Conservation (phyloP, 257 asterid species). For the Solanum dulcamara region DNA sequence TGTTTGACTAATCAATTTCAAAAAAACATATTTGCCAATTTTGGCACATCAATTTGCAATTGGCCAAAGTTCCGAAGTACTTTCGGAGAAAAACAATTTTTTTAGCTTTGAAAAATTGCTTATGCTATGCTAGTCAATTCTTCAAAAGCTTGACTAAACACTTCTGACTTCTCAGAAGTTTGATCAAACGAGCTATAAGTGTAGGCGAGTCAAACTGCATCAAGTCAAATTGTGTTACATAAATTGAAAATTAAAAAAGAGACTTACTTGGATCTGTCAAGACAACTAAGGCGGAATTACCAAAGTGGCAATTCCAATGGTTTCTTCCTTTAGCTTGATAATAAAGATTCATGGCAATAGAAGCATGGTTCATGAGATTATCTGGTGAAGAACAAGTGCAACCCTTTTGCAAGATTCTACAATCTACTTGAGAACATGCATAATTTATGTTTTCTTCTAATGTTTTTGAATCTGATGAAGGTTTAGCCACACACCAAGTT, state of each 20-base stretch:
- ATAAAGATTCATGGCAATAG: constrained; percentile 57
- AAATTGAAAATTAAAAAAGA: not conserved
- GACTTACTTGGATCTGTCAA: constrained; percentile 46
- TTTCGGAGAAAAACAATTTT: too few species aligned
- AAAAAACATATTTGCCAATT: too few species aligned
- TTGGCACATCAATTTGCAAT: not conserved
- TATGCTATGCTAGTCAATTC: too few species aligned
- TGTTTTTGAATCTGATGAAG: constrained; percentile 24
- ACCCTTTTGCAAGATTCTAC: constrained; percentile 23
- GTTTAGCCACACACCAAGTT: constrained; percentile 63
- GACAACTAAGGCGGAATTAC: constrained; percentile 30
- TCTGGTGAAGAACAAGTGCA: constrained; percentile 32
- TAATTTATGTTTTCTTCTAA: constrained; percentile 15
- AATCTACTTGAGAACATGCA: constrained; percentile 36
- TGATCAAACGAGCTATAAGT: not conserved
- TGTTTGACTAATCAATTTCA: not conserved
- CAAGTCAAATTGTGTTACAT: not conserved
- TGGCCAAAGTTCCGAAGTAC: not conserved
- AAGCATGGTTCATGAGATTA: constrained; percentile 41
- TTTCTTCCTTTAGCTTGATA: constrained; percentile 34
- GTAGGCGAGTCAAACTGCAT: not conserved
- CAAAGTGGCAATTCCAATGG: constrained; percentile 35
- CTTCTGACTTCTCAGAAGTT: not conserved
- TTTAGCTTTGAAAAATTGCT: too few species aligned
- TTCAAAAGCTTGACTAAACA: not conserved